Conservation (phyloP, 768 basidiomycete species). For the Leccinum boreale region DNA sequence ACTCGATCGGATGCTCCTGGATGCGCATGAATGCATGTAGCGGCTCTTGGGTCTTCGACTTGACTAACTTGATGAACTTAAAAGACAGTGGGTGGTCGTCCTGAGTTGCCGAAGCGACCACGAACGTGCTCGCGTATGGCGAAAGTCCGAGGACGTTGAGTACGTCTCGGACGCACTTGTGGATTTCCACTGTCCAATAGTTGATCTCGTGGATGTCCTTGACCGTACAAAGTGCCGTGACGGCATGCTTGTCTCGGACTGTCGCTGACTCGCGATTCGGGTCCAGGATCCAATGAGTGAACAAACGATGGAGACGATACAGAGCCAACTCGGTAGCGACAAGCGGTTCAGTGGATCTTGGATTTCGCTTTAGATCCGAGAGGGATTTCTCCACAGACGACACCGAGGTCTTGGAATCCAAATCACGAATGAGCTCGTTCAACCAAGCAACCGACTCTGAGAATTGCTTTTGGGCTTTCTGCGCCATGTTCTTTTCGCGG, state of each 20-base stretch:
- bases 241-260: slow-evolving; percentile 44
- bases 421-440: slow-evolving; percentile 41
- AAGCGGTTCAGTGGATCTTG: slow-evolving; percentile 38
- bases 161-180: slow-evolving; percentile 37
- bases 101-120: slow-evolving; percentile 1
- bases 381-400: slow-evolving; percentile 33
- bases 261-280: slow-evolving; percentile 32
- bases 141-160: slow-evolving; percentile 48
- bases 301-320: slow-evolving; percentile 50
- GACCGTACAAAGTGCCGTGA: slow-evolving; percentile 47
- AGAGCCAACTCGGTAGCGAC: slow-evolving; percentile 51
- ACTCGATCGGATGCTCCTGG: slow-evolving; percentile 52
- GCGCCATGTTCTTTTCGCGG: slow-evolving; percentile 41
- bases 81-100: slow-evolving; percentile 40
- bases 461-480: slow-evolving; percentile 42
- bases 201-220: slow-evolving; percentile 41
- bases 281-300: slow-evolving; percentile 52
- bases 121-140: slow-evolving; percentile 32
- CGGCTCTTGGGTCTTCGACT: slow-evolving; percentile 39
- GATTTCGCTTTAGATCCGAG: slow-evolving; percentile 43
- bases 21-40: slow-evolving; percentile 53
- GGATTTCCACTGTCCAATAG: slow-evolving; percentile 27
- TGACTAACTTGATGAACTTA: slow-evolving; percentile 53
- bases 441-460: slow-evolving; percentile 50
- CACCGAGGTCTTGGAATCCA: slow-evolving; percentile 20